Base-by-base conservation (phyloP, 2,329 filamentous ascomycete genomes). In the Clonostachys rosea region DNA sequence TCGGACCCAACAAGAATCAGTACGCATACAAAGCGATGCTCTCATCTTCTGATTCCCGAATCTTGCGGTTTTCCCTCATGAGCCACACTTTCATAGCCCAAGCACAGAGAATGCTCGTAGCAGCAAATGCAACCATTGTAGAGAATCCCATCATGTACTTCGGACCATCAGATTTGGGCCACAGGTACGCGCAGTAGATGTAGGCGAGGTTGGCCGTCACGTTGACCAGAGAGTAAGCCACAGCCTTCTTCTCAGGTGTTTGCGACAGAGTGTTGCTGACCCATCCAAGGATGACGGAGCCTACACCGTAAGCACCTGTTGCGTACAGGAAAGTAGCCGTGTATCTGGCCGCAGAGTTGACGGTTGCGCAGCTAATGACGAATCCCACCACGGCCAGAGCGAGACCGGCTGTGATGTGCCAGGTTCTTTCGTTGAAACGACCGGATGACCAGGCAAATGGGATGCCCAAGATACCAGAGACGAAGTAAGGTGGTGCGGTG, bases 101-200 rank as follows among this genome's bases (percentile, higher is more conserved):
- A 5, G 47, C 44, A 13, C 43, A 34, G 11, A 20, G 34, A 5
- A 39, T 42, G n/a, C 41, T 46, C 14, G 52, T 52, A 36, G 49
- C 44, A 2, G 48, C 47, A n/a, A 56, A 52, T 0, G 49, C 54
- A 0, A 52, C 54, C 17, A 50, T 53, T 17, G 40, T 39, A 1
- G 50, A 54, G 58, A 69, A 64, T 10, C 64, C 67, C 37, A 64
- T 66, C 3, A 60, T 49, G 43, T 69, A 71, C 17, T 62, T 53
- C 0, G 67, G 68, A 16, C 58, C 64, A 40, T 68, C 63, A n/a
- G 52, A 60, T 41, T 61, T 57, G 2, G 65, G 64, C 58, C 65
- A 70, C 14, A 71, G 53, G 49, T 69, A 70, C 6, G 67, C 63
- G 4, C 66, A 69, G 60, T 65, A 71, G 24, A 71, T 63, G 49